Evolutionary conservation across 441 rosid genomes (phyloP).

Genomic region (Biscutella auriculata): DNA sequence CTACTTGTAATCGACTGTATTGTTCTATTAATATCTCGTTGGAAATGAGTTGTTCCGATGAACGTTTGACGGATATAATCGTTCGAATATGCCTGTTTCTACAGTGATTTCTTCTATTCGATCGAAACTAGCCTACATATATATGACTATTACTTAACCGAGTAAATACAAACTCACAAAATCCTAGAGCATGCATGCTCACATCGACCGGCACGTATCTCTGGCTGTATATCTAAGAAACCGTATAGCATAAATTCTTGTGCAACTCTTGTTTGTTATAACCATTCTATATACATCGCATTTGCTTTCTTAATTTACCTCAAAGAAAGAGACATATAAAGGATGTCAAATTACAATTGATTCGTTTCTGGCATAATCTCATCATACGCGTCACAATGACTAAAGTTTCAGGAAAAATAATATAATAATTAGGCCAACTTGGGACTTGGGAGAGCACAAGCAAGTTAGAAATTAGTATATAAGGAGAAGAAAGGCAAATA

Average conservation of each 20-base stretch:
- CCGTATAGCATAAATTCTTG: neutral
- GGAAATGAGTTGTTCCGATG: too few species aligned
- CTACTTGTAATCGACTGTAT: too few species aligned
- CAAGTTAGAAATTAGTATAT: constrained; percentile 21
- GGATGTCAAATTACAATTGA: too few species aligned
- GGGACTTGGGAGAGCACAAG: too few species aligned
- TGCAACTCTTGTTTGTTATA: neutral
- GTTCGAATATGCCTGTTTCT: too few species aligned
- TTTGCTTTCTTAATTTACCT: neutral
- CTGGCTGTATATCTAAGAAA: neutral
- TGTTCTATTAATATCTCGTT: too few species aligned
- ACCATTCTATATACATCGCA: constrained; percentile 3
- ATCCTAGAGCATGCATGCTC: neutral
- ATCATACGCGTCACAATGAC: too few species aligned
- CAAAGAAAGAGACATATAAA: neutral
- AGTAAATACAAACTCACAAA: neutral
- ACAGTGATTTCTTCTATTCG: neutral
- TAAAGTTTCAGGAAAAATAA: too few species aligned
- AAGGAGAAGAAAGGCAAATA: constrained; percentile 16
- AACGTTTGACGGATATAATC: too few species aligned
- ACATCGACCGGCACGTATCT: neutral
- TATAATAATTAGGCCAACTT: too few species aligned
- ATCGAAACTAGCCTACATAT: neutral
- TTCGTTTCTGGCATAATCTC: too few species aligned
- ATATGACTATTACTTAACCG: neutral